phyloP scores from a whole-genome alignment of 345 rosid genomes.

The Eucalyptus globulus region DNA sequence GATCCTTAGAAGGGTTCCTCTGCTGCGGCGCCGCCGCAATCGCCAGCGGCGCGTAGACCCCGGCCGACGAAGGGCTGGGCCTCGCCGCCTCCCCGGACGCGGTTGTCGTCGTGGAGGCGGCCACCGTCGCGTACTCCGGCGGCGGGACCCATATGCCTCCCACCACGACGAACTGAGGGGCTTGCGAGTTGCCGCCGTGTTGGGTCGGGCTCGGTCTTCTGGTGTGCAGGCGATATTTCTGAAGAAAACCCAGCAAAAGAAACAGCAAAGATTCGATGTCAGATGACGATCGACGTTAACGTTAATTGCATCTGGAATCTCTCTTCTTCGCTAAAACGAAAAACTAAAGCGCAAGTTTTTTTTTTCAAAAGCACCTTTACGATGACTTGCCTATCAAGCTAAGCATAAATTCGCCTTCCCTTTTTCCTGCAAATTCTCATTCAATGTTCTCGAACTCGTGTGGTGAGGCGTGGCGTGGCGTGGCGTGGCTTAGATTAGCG shows the following conservation, averaged over 20 bases:
- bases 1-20: conserved; percentile 2
- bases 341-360: neutral
- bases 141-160: conserved; percentile 91
- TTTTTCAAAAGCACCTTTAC: neutral
- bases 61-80: neutral
- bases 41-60: conserved; percentile 38
- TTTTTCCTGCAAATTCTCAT: neutral
- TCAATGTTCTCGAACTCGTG: neutral
- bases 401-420: neutral
- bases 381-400: neutral
- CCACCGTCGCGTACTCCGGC: conserved; percentile 35
- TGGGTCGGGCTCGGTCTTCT: conserved; percentile 59
- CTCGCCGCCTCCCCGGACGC: conserved; percentile 4
- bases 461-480: neutral
- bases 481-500: neutral
- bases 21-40: neutral
- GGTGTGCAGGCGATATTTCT: conserved; percentile 91
- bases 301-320: neutral
- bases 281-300: neutral
- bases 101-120: conserved; percentile 5
- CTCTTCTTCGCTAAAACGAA: neutral
- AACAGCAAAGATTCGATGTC: neutral
- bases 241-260: neutral
- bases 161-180: conserved; percentile 79
- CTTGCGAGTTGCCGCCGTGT: conserved; percentile 26